Base-by-base conservation (phyloP, 2,329 filamentous ascomycete species). In the Talaromyces piceae region DNA sequence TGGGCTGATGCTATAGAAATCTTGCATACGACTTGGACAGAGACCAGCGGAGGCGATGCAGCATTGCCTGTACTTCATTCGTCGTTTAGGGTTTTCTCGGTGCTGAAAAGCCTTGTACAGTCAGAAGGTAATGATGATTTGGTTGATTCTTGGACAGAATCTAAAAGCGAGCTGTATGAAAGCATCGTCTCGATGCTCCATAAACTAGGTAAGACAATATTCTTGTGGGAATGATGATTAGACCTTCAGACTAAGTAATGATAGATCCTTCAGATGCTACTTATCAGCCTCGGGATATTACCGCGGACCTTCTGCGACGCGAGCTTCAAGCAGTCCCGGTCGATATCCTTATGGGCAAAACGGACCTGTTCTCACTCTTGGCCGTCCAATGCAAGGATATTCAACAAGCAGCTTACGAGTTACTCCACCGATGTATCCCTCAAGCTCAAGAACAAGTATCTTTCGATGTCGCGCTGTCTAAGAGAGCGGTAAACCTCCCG, bases 71-170 rank as follows among this genome's bases (percentile, higher is more conserved):
- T 84, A 23, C 72, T 90, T 0, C 78, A 91, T 61, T 78, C 86
- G 4, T 88, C 88, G 0, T 73, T 96, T 23, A 86, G 84, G 62
- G 73, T 97, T 0, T 81, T 85, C 54, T 75, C 75, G 13, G 74
- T 75, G 0, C 65, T 97, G 2, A 79, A 82, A 56, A 74, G 73
- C 2, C 68, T 91, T 0, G 69, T 71, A 1, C 62, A 62, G 7
- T 75, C 82, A 16, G 86, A 91, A 16, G 77, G 84, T 2, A 96
- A 95, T 56, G 91, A 97, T 56, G 91, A 97, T 64, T 76, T 96
- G 1, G 71, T 82, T 12, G 91, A 96, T 61, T 82, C 82, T 0
- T 78, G 91, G 62, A 78, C 78, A 48, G 78, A 83, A 11, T 77
- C 78, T 8, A 73, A 79, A n/a, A 67, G 77, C 16, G 66, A 69